Evolutionary conservation across 2,329 filamentous ascomycete species (phyloP).

Genomic region (Stagonosporopsis chrysanthemi): DNA sequence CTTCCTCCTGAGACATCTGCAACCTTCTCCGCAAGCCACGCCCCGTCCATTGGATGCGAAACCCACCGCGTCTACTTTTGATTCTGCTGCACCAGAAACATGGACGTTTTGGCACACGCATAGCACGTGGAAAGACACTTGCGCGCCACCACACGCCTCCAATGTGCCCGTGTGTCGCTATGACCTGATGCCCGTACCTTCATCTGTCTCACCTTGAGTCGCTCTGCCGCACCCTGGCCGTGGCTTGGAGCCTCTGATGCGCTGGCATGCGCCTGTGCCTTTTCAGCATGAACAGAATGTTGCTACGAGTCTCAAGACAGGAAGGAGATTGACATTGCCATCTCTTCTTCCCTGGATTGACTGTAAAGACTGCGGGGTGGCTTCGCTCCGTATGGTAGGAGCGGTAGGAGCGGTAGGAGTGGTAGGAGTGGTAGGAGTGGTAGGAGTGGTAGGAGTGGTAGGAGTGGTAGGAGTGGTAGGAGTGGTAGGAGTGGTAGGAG

Average conservation of each 20-base stretch:
- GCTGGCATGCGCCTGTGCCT: conserved; percentile 3
- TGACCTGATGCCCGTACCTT: conserved; percentile 8
- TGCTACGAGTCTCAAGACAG: not conserved
- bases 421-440: too few species aligned
- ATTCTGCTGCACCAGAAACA: conserved; percentile 1
- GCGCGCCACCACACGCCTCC: conserved; percentile 18
- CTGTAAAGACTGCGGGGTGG: not conserved
- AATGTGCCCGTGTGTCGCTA: conserved; percentile 9
- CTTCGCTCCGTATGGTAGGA: not conserved
- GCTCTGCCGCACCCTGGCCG: conserved; percentile 1
- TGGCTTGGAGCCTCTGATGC: conserved; percentile 2
- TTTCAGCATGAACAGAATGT: not conserved
- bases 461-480: too few species aligned
- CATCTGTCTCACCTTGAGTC: conserved; percentile 10
- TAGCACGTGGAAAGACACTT: conserved; percentile 13
- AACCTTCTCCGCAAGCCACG: conserved; percentile 16
- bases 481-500: too few species aligned
- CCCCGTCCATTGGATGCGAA: conserved; percentile 1
- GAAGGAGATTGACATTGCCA: not conserved
- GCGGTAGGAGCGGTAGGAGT: too few species aligned
- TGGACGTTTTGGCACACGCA: conserved; percentile 14
- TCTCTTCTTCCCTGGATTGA: not conserved
- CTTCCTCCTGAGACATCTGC: conserved; percentile 8
- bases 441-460: too few species aligned
- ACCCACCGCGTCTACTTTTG: not conserved